phyloP scores from a whole-genome alignment of 2,329 filamentous ascomycete genomes.

The Neospermospora avenae region DNA sequence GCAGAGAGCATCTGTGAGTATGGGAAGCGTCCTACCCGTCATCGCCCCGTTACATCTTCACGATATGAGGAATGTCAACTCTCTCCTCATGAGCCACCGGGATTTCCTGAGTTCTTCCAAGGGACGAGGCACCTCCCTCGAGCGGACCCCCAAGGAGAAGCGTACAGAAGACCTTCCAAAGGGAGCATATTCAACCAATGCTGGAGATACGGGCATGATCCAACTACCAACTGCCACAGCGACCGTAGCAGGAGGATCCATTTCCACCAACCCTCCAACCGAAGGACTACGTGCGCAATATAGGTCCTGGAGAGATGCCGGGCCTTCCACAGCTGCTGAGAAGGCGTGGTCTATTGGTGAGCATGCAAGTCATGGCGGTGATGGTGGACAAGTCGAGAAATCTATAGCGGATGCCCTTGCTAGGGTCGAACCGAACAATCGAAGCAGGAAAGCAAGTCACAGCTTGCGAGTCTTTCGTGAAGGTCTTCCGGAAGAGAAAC shows the following conservation, averaged over 20 bases:
- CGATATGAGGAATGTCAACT: slow-evolving; percentile 37
- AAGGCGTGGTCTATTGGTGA: slow-evolving; percentile 65
- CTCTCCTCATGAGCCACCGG: slow-evolving; percentile 37
- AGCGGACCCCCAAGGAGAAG: slow-evolving; percentile 43
- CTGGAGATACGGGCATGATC: slow-evolving; percentile 37
- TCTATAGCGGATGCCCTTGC: slow-evolving; percentile 61
- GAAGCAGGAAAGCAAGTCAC: slow-evolving; percentile 66
- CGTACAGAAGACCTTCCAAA: slow-evolving; percentile 35
- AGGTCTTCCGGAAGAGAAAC: slow-evolving; percentile 57
- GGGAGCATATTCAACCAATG: slow-evolving; percentile 31
- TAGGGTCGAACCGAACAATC: slow-evolving; percentile 58
- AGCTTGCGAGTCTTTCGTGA: slow-evolving; percentile 66
- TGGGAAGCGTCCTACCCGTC: slow-evolving; percentile 16
- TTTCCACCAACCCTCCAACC: slow-evolving; percentile 30
- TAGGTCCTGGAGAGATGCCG: slow-evolving; percentile 34
- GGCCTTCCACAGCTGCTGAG: slow-evolving; percentile 39
- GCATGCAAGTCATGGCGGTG: slow-evolving; percentile 48
- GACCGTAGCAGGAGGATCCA: slow-evolving; percentile 19
- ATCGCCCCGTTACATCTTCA: slow-evolving; percentile 18
- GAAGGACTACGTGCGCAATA: slow-evolving; percentile 34
- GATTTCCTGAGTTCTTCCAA: slow-evolving; percentile 34
- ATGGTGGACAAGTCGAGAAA: slow-evolving; percentile 61
- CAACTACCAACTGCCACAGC: slow-evolving; percentile 23
- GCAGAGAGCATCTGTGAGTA: slow-evolving; percentile 14
- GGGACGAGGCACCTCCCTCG: slow-evolving; percentile 40